These are phyloP conservation scores for Crithidia acanthocephali DNA, from an alignment of 208 protist species.

Conservation along the genomic window DNA sequence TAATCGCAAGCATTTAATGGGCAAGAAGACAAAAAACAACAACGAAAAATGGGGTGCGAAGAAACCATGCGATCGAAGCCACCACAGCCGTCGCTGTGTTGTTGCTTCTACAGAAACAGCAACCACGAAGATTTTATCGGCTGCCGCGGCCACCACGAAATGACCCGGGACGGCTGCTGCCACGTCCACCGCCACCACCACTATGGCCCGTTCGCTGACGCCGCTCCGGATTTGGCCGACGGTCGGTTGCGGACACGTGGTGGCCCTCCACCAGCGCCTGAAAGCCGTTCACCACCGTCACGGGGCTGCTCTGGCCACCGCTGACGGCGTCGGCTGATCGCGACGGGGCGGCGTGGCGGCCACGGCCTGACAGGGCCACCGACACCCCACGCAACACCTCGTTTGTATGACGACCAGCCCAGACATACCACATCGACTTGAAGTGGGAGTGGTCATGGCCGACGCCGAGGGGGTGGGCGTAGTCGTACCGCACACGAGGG, in stretches of 20 bases:
- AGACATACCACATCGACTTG: slow-evolving; percentile 82
- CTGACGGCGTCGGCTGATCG: not conserved
- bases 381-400: slow-evolving; percentile 57
- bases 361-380: slow-evolving; percentile 28
- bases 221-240: slow-evolving; percentile 37
- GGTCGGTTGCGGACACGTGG: slow-evolving; percentile 34
- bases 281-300: slow-evolving; percentile 52
- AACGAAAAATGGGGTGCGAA: too few species aligned
- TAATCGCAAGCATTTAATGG: too few species aligned
- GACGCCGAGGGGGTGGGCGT: slow-evolving; percentile 57
- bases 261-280: slow-evolving; percentile 47
- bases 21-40: too few species aligned
- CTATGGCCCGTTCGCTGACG: slow-evolving; percentile 11
- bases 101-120: too few species aligned
- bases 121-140: not conserved
- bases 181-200: not conserved
- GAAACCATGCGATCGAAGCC: too few species aligned
- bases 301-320: not conserved
- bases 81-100: too few species aligned
- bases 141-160: not conserved
- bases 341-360: not conserved
- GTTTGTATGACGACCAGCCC: slow-evolving; percentile 47
- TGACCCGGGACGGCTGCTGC: not conserved
- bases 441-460: slow-evolving; percentile 77
- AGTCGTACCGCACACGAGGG: slow-evolving; percentile 62